Base-by-base conservation (phyloP, 371 early-diverging fungal genomes). In the Dichotomocladium elegans region DNA sequence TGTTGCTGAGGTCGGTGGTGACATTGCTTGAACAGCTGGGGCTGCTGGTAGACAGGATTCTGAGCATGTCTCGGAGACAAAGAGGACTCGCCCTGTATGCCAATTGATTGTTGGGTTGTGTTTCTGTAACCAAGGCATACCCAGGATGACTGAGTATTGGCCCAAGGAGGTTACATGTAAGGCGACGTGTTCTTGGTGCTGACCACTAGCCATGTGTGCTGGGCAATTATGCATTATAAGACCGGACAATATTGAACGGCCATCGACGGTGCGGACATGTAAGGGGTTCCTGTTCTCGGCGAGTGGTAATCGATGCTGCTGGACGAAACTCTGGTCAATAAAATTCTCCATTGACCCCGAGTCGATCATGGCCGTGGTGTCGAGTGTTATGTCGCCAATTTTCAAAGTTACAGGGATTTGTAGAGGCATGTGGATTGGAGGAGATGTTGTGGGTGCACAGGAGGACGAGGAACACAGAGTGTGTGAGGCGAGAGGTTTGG, bases 71-170 rank as follows among this genome's bases (percentile, higher is more conserved):
- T 17, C 3, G 3, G 35, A 50, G n/a, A n/a, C 21, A 19, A 50
- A 35, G 1, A 6, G 3, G 10, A 50, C n/a, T 3, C n/a, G 19
- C 21, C 25, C 35, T 2, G 15, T 50, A 2, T 26, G 10, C 57
- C 51, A 57, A 26, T 31, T 26, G 19, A 50, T 50, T 15, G 6
- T 1, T 0, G 57, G 50, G 37, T 57, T 22, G 24, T 57, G 57
- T 17, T 50, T 1, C 21, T 3, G 14, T 2, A 57, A 22, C 57
- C 57, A 57, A 0, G 57, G 51, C 24, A 37, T 57, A 33, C 49
- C 49, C 3, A 57, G 45, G 14, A 57, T 50, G 17, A 57, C 37
- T 3, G 50, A 27, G 19, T 50, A 50, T 2, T 43, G 51, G 1
- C 48, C 56, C 0, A 55, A n/a, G 10, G 33, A 25, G 12, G 43